Evolutionary conservation across 225 moss, liverwort and hornwort genomes (phyloP).

Genomic region (Climacium dendroides): DNA sequence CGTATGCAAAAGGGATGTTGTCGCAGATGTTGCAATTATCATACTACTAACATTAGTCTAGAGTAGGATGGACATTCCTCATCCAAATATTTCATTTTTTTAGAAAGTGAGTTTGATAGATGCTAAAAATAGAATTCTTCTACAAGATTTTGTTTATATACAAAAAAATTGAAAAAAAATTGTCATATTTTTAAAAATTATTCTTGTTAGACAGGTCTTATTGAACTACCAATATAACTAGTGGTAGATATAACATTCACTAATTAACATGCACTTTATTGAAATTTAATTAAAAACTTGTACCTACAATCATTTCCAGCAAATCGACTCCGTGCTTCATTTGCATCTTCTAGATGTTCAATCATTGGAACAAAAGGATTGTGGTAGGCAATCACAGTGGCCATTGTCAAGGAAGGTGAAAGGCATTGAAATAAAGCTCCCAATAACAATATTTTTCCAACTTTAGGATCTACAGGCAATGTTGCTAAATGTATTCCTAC

Average conservation of each 20-base stretch:
- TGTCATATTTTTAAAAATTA: not conserved
- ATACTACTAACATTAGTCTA: accelerated
- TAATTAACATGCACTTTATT: not conserved
- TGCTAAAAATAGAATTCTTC: not conserved
- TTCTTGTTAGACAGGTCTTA: accelerated
- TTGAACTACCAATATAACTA: not conserved
- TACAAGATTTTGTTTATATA: not conserved
- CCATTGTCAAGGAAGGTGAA: conserved; percentile 60
- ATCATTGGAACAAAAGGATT: conserved; percentile 60
- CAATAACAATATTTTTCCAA: conserved; percentile 75
- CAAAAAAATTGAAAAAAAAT: not conserved
- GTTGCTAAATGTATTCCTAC: conserved; percentile 50
- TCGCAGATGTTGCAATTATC: not conserved
- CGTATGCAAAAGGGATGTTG: not conserved
- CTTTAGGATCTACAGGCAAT: conserved; percentile 60
- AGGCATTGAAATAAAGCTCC: conserved; percentile 73
- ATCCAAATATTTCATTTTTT: not conserved
- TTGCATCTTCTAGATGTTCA: conserved; percentile 55
- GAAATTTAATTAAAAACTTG: not conserved
- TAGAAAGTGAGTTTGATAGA: not conserved
- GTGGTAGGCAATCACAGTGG: conserved; percentile 39
- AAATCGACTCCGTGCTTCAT: conserved; percentile 34
- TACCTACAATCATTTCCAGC: conserved; percentile 40
- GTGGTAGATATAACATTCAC: not conserved
- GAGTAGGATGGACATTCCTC: too few species aligned